phyloP scores from a whole-genome alignment of 2,329 filamentous ascomycete species.

The Graphilbum sp. region DNA sequence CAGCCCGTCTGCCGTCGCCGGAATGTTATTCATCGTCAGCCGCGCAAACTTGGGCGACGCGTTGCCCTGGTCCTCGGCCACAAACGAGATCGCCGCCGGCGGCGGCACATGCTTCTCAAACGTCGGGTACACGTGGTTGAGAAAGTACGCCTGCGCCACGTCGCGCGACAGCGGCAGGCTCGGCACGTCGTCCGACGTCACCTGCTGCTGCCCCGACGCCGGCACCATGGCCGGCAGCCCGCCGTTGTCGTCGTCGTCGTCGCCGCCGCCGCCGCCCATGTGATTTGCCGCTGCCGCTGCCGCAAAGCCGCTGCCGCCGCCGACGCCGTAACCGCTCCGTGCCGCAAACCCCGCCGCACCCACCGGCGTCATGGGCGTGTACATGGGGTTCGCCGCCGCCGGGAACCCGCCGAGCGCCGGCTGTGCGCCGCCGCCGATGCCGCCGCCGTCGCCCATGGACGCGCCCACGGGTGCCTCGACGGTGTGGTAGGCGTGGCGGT shows the following conservation, averaged over 20 bases:
- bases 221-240: constrained; percentile 31
- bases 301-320: constrained; percentile 39
- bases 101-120: constrained; percentile 90
- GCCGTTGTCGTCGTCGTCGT: constrained; percentile 5
- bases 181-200: constrained; percentile 84
- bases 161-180: constrained; percentile 81
- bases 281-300: too few species aligned
- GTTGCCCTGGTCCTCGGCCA: constrained; percentile 93
- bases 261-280: too few species aligned
- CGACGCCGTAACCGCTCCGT: constrained; percentile 23
- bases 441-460: constrained; percentile 35
- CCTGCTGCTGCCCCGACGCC: constrained; percentile 52
- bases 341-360: constrained; percentile 29
- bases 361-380: constrained; percentile 25
- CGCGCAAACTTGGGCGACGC: constrained; percentile 88
- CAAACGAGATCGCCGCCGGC: constrained; percentile 73
- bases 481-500: constrained; percentile 81
- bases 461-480: constrained; percentile 57
- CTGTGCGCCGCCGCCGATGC: constrained; percentile 44
- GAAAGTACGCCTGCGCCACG: constrained; percentile 64
- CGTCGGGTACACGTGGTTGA: constrained; percentile 80
- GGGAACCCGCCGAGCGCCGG: too few species aligned
- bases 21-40: constrained; percentile 86
- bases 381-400: constrained; percentile 35
- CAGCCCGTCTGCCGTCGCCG: constrained; percentile 64